Evolutionary conservation across 192 early-diverging fungal species (phyloP), one percentile per base, ranked within the genome.

Genomic region (Gonapodya sp.): DNA sequence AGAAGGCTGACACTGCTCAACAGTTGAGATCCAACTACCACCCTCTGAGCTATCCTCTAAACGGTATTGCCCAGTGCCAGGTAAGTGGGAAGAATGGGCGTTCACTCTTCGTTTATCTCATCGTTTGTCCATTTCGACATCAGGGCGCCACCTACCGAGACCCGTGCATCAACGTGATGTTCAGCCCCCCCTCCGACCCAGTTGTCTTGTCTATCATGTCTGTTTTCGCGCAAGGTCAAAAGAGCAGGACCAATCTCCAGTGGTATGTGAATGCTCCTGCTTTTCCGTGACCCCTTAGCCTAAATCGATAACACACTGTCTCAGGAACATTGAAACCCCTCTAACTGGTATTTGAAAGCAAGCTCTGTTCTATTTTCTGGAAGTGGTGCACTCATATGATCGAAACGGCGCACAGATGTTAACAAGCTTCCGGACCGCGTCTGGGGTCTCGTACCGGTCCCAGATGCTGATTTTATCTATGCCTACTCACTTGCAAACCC

Each of bases 121-220:
- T 16, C 46, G 46, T 64, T 81, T 77, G 8, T 46, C 79, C n/a
- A 86, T 80, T 33, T 81, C 81, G 78, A 81, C 35, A 36, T 85
- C 81, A 90, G 87, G 89, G 90, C 35, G 79, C 80, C 30, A 83
- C 84, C 1, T 80, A 78, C 2, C 78, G 35, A 31, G 81, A 81
- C 74, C 87, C 89, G 0, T 92, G 91, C 84, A 90, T 92, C 80
- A 90, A 88, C 82, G 46, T 92, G 78, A 87, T 92, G 86, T 92
- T 86, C 83, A 90, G 88, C 1, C 89, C 90, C 30, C 81, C 84
- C 34, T 30, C n/a, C 34, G 35, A n/a, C 31, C 79, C 80, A 35
- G 73, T 80, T 36, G 36, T 8, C 18, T 32, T 30, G 36, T 30
- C 35, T 1, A 46, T n/a, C 0, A 72, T 77, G 75, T 2, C 18